Evolutionary conservation across 202 grass and related monocot species (phyloP), one percentile per base, ranked within the genome.

Genomic region (Setaria viridis): DNA sequence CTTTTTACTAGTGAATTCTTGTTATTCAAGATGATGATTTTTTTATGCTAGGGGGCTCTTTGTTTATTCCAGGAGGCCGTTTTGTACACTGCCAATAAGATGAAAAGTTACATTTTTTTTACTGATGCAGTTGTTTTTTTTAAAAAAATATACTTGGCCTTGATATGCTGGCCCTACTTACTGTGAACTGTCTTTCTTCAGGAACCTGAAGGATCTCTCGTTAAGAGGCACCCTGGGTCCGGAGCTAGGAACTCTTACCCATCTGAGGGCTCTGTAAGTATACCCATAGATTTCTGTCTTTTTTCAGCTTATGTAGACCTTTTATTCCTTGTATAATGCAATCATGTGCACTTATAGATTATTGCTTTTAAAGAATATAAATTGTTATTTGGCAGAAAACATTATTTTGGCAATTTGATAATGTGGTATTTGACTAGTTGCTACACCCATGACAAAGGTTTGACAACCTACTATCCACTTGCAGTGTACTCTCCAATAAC

Each of bases 241-340:
- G 3, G 97, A 94, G 82, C 64, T 99, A 85, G 92, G 88, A 73
- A 76, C 80, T 58, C 82, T 99, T 80, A 79, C 67, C 46, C 90
- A 99, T 53, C 87, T 99, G 73, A 95, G 89, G 87, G 90, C 92
- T 79, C 87, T 99, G 97, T 99, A 94, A 94, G 97, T 94, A 43
- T 72, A 33, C 4, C 80, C 85, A 71, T 74, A 10, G 33, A 54
- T 84, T 69, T 20, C 32, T 75, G 17, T 30, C 7, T n/a, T 33
- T 73, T 75, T 74, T 75, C 16, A 56, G 32, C 6, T 75, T 75
- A 35, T 55, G 19, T 39, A 56, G 32, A 56, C 50, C 30, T 75
- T 56, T 39, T 39, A 7, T 56, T 56, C 32, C 32, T 13, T 75
- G 19, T 39, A 41, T 39, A 56, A 56, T 56, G 17, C 72, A 75